These are phyloP conservation scores for Sanguinoderma infundibulare DNA, from an alignment of 1,284 basidiomycete species.

Conservation along the genomic window DNA sequence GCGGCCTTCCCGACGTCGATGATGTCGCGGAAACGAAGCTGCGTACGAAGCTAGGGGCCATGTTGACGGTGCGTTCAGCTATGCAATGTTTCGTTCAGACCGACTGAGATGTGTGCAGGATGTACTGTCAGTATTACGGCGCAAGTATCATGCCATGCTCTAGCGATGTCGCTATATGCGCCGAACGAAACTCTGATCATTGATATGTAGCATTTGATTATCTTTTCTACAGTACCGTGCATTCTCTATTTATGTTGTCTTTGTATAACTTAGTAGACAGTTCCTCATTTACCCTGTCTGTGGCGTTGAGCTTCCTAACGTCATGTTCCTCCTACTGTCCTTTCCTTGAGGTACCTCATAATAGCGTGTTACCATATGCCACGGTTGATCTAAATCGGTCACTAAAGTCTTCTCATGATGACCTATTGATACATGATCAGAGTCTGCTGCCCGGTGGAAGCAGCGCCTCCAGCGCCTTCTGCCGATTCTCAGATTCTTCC, in stretches of 20 bases:
- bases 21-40: neutral
- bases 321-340: too few species aligned
- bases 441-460: conserved; percentile 3
- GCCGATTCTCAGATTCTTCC: conserved; percentile 71
- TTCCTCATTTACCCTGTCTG: too few species aligned
- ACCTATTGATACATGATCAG: neutral
- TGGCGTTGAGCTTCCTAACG: too few species aligned
- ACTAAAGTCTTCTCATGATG: neutral
- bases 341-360: too few species aligned
- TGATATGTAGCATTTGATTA: too few species aligned
- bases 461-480: conserved; percentile 24
- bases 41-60: neutral
- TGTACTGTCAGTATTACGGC: neutral
- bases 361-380: too few species aligned
- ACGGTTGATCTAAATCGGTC: neutral
- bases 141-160: neutral
- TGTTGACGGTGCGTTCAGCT: neutral
- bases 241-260: too few species aligned
- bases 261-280: too few species aligned
- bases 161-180: too few species aligned
- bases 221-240: too few species aligned
- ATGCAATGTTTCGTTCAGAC: neutral
- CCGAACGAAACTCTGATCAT: too few species aligned
- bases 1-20: too few species aligned
- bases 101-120: neutral